Evolutionary conservation across 129 eudicot genomes (phyloP), one percentile per base, ranked within the genome.

Genomic region (Deinandra increscens): DNA sequence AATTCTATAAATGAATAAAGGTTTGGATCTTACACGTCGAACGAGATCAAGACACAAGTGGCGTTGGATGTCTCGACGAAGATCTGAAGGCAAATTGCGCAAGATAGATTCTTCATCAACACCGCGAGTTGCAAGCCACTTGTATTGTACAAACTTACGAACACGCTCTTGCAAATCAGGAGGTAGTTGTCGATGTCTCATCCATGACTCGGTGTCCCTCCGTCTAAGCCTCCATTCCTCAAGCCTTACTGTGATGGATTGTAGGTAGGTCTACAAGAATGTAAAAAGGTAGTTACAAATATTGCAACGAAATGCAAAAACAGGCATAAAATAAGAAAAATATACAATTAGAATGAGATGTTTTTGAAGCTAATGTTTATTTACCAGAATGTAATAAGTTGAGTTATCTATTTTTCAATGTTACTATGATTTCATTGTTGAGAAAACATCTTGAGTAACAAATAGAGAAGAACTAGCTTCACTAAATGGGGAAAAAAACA

Each of bases 171-270:
- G 92, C 46, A 89, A 65, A 60, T 79, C 86, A 29, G 75, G 70
- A 1, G 98, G 96, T 6, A 93, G 85, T 58, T 93, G 95, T 5
- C 96, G 90, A 72, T 93, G 98, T 73, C 81, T 78, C 96, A 93
- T 93, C 98, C 98, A 93, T 66, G 91, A 93, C 78, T 93, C 98
- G 0, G 96, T 93, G 73, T 93, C 98, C 49, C 96, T 61, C 34
- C 95, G 84, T 79, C 80, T 89, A 13, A 93, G 82, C 82, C 98
- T 85, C 98, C 98, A 93, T 69, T 93, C 98, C 74, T 93, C 98
- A 5, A 93, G 95, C 82, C 98, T 89, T 74, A 87, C 89, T 9
- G 98, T 93, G 58, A 89, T 84, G 9, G 98, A 93, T 83, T 84
- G 87, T 59, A 93, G 69, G 61, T 89, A 93, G 55, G 98, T 86